A percentile compares a stretch with the other conserved stretches of the same genome.
Conservation (phyloP, 2,329 filamentous ascomycete genomes). For the Alternaria panax region DNA sequence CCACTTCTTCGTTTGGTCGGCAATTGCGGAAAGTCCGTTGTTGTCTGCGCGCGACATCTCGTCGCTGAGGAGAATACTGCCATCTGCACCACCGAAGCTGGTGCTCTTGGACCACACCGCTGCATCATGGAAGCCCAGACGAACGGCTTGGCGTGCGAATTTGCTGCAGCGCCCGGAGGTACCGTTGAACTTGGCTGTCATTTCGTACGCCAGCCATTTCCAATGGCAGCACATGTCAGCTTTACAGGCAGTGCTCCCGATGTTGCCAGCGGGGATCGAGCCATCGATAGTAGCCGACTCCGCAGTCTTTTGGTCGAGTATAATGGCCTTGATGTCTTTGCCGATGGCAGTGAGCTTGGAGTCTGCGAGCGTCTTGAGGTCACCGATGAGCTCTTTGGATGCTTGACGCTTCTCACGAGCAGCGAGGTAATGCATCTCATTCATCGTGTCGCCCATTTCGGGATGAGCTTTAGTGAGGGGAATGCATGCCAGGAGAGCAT, state of each 20-base stretch:
- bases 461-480: conserved; percentile 32
- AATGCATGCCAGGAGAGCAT: conserved; percentile 26
- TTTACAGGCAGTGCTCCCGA: conserved; percentile 45
- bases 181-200: conserved; percentile 45
- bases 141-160: conserved; percentile 42
- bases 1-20: conserved; percentile 41
- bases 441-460: conserved; percentile 39
- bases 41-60: conserved; percentile 41
- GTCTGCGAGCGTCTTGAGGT: conserved; percentile 43
- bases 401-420: conserved; percentile 32
- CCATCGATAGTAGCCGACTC: conserved; percentile 30
- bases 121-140: conserved; percentile 47
- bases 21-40: conserved; percentile 37
- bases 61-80: conserved; percentile 43
- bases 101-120: conserved; percentile 40
- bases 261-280: conserved; percentile 36
- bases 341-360: conserved; percentile 42
- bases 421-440: conserved; percentile 26
- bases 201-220: conserved; percentile 47
- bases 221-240: conserved; percentile 46
- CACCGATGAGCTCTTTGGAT: conserved; percentile 45
- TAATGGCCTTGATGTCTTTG: conserved; percentile 46
- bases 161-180: conserved; percentile 45
- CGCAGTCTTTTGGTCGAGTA: conserved; percentile 36
- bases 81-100: conserved; percentile 44